phyloP scores from a whole-genome alignment of 768 basidiomycete species.

The Tricholomella constricta region DNA sequence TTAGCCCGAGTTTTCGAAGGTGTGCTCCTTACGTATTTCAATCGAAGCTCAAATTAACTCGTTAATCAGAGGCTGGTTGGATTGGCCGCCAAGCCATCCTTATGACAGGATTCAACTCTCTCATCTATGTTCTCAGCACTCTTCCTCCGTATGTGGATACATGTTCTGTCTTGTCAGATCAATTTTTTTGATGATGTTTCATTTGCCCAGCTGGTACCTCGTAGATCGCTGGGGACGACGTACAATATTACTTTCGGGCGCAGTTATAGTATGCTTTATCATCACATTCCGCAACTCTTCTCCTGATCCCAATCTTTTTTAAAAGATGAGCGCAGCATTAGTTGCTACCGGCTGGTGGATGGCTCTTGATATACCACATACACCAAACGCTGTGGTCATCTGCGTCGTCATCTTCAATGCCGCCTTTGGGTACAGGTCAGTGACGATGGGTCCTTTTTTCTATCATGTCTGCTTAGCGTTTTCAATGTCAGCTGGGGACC shows the following conservation, averaged over 20 bases:
- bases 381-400: constrained; percentile 83
- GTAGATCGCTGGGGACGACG: constrained; percentile 86
- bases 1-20: constrained; percentile 91
- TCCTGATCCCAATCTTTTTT: not conserved
- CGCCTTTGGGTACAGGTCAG: constrained; percentile 83
- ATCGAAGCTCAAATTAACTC: not conserved
- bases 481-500: constrained; percentile 70
- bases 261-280: constrained; percentile 57
- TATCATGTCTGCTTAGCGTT: not conserved
- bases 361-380: constrained; percentile 83
- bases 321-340: constrained; percentile 80
- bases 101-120: constrained; percentile 86
- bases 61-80: constrained; percentile 75
- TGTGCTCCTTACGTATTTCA: constrained; percentile 28
- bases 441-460: not conserved
- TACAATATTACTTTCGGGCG: constrained; percentile 75
- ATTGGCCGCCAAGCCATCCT: constrained; percentile 82
- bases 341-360: constrained; percentile 90
- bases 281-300: not conserved
- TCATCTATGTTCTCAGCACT: constrained; percentile 69
- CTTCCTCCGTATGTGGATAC: constrained; percentile 60
- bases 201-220: constrained; percentile 72
- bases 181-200: constrained; percentile 3
- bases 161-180: not conserved
- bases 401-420: constrained; percentile 95